These are phyloP conservation scores for Trametes punicea DNA, from an alignment of 768 basidiomycete genomes.

Conservation along the genomic window DNA sequence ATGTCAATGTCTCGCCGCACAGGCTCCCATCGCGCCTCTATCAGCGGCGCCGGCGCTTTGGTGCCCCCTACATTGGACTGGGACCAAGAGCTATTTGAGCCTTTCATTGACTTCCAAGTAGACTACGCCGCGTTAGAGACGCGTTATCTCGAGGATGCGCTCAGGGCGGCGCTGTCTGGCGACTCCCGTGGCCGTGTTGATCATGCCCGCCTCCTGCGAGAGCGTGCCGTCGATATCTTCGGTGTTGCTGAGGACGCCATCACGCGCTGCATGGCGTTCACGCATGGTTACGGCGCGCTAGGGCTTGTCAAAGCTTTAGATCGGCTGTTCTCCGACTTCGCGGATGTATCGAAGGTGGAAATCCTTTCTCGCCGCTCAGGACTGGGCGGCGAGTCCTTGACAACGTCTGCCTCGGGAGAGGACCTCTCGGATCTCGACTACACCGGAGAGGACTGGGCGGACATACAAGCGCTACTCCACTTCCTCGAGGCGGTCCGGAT, in stretches of 20 bases:
- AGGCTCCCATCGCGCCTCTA: constrained; percentile 29
- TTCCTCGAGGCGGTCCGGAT: constrained; percentile 77
- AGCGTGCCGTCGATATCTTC: constrained; percentile 73
- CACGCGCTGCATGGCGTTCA: constrained; percentile 70
- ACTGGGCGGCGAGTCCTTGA: constrained; percentile 22
- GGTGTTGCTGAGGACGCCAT: constrained; percentile 78
- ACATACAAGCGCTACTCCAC: constrained; percentile 80
- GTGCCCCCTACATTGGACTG: constrained; percentile 47
- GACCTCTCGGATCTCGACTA: constrained; percentile 82
- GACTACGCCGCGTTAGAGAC: constrained; percentile 81
- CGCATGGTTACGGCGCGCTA: constrained; percentile 81
- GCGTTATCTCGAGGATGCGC: constrained; percentile 56
- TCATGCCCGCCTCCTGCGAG: constrained; percentile 64
- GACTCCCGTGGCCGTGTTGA: constrained; percentile 46
- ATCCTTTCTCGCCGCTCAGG: constrained; percentile 33
- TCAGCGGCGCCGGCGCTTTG: constrained; percentile 25
- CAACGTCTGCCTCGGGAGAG: constrained; percentile 40
- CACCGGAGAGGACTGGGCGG: constrained; percentile 82
- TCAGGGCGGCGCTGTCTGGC: constrained; percentile 46
- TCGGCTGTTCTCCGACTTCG: constrained; percentile 63
- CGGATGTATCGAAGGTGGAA: constrained; percentile 58
- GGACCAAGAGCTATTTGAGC: constrained; percentile 92
- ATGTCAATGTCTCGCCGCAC: constrained; percentile 34
- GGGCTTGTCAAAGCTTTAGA: constrained; percentile 77
- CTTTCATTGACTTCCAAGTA: constrained; percentile 87